Base-by-base conservation (phyloP, 768 basidiomycete species). In the Leccinum subtestaceum region DNA sequence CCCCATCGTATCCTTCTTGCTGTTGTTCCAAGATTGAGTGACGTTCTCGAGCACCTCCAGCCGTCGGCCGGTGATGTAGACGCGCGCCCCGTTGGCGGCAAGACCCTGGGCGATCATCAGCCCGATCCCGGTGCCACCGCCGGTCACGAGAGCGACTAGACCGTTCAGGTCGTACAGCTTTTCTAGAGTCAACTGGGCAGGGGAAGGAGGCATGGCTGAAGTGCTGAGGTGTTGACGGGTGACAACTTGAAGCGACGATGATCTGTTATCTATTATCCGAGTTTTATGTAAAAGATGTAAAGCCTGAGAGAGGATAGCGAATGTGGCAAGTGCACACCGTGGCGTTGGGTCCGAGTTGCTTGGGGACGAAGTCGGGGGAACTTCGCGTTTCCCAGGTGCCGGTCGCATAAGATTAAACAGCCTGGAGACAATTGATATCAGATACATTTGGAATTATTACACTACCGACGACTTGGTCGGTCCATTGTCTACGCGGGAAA, bases 21-120 rank as follows among this genome's bases (percentile, higher is more conserved):
- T 67, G 59, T 65, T 67, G 53, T 78, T 76, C 80, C 82, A 84
- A 10, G 75, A 75, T 48, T 77, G 73, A n/a, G 79, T 75, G 15
- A 81, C 77, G 61, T 77, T 81, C 65, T 88, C 78, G 21, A 93
- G 78, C 3, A 89, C 84, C 5, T 86, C 82, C 50, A 79, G 71
- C 49, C 91, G 81, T 40, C 91, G 78, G 17, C 88, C 87, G 3
- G 84, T 86, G 64, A 93, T 89, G 67, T 93, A 93, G 15, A 91
- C 90, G 63, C 84, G 88, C 13, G 91, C 89, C 1, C 91, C 89
- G 64, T 86, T 88, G 29, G 85, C 80, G 15, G 90, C 91, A 12
- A 93, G 79, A 5, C 88, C 90, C 55, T 80, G 77, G 9, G 89
- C 76, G 57, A 91, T 91, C 82, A 86, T 85, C 58, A 86, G 70